Percentiles rank a stretch among this genome's conserved stretches.
These are phyloP conservation scores for Chaetomiaceae sp. DNA, from an alignment of 2,329 filamentous ascomycete species.

Conservation along the genomic window DNA sequence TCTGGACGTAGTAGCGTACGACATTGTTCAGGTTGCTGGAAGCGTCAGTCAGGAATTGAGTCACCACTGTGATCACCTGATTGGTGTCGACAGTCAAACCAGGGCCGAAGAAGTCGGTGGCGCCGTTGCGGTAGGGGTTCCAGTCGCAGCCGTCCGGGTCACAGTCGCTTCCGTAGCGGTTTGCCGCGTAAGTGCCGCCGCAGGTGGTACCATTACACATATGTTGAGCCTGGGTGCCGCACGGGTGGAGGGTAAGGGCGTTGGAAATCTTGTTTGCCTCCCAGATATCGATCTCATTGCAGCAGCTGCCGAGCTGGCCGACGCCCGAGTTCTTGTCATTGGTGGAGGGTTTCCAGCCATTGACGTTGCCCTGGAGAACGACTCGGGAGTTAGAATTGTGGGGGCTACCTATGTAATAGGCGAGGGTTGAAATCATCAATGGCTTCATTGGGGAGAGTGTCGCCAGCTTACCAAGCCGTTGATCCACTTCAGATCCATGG, in stretches of 20 bases:
- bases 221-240: conserved; percentile 44
- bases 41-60: conserved; percentile 51
- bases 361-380: conserved; percentile 42
- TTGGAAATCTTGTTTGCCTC: conserved; percentile 63
- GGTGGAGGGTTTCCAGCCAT: conserved; percentile 46
- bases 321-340: conserved; percentile 52
- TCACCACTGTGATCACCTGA: conserved; percentile 59
- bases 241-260: conserved; percentile 64
- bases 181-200: conserved; percentile 46
- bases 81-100: conserved; percentile 54
- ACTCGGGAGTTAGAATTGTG: not conserved
- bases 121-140: conserved; percentile 63
- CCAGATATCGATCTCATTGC: conserved; percentile 54
- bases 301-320: conserved; percentile 51
- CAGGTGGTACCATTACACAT: conserved; percentile 48
- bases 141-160: conserved; percentile 68
- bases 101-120: conserved; percentile 57
- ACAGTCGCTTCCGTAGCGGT: conserved; percentile 58
- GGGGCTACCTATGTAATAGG: too few relatives aligned
- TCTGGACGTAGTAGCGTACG: conserved; percentile 60
- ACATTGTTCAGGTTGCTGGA: conserved; percentile 54
- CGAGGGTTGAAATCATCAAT: too few relatives aligned
- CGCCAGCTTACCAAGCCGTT: conserved; percentile 34
- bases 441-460: not conserved
- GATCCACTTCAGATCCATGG: conserved; percentile 53